Conservation (phyloP, 1,139 yeast species). For the Pichia sp. region DNA sequence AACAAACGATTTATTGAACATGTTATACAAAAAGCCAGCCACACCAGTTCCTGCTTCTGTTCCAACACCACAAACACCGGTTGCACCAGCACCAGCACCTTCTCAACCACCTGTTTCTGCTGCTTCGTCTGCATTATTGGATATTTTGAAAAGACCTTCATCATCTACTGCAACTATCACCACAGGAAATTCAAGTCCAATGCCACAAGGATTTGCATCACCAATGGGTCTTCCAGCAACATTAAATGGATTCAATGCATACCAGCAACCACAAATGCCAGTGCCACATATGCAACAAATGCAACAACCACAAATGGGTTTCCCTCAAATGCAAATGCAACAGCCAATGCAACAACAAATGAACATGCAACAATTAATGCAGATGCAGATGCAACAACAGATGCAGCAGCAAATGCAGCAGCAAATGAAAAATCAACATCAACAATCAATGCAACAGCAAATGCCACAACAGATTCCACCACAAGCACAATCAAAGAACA, state of each 20-base stretch:
- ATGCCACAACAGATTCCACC: too few relatives aligned
- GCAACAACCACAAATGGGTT: not conserved
- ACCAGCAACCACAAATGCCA: not conserved
- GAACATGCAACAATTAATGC: not conserved
- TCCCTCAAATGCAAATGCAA: not conserved
- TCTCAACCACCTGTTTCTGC: not conserved
- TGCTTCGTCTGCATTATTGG: conserved; percentile 14
- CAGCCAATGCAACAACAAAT: conserved; percentile 1
- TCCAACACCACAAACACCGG: too few relatives aligned
- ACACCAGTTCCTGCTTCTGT: too few relatives aligned
- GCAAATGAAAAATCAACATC: not conserved
- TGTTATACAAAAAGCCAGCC: conserved; percentile 21
- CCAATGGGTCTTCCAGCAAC: not conserved
- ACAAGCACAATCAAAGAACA: not conserved
- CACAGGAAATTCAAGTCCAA: not conserved
- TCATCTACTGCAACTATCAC: not conserved
- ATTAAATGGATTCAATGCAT: not conserved
- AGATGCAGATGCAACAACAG: not conserved
- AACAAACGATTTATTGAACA: conserved; percentile 15
- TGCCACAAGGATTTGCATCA: not conserved
- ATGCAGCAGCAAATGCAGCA: too few relatives aligned
- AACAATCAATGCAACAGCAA: not conserved
- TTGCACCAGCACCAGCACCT: not conserved
- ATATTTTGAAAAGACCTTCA: conserved; percentile 17
- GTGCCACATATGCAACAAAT: not conserved